Base-by-base conservation (phyloP, 441 rosid genomes). In the Metrosideros polymorpha region DNA sequence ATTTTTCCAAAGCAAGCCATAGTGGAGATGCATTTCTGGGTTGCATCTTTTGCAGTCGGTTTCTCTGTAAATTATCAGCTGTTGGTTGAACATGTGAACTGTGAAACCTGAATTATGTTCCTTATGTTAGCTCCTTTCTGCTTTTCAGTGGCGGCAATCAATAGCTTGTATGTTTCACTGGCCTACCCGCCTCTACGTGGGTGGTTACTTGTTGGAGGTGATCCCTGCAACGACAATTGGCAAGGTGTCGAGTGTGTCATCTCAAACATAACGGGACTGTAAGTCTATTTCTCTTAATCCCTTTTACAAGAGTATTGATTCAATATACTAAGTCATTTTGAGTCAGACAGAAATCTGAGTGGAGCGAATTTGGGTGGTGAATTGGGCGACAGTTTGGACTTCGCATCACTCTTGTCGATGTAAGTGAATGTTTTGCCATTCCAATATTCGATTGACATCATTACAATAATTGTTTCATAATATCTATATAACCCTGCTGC, bases 151-250 rank as follows among this genome's bases (percentile, higher is more conserved):
- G 88, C 89, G 9, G 99, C 97, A 32, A 89, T 95, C 86, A 95
- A 96, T 91, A 89, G 91, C 88, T 91, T 98, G 84, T 96, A 87
- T 54, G 71, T 91, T 32, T 89, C 95, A 57, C 89, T 98, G 91
- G 94, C 94, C 18, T 90, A 89, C 45, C 98, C 98, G 17, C 92
- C 94, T 75, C 89, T 96, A 84, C 71, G 22, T n/a, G 94, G 92
- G 83, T 98, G 99, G 99, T 61, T 89, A 86, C 88, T 96, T 57
- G 87, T 90, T 85, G 99, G 99, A 89, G 99, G 99, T 89, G 99
- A 98, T 90, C 99, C 99, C 7, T 98, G 99, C 90, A 92, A 93
- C 77, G 98, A 95, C 57, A 71, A 83, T 76, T 98, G 99, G 99
- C 90, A 94, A 90, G 99, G 99, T 39, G 98, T 96, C 54, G 86